Evolutionary conservation across 345 rosid species (phyloP).

Genomic region (Boechera stricta): DNA sequence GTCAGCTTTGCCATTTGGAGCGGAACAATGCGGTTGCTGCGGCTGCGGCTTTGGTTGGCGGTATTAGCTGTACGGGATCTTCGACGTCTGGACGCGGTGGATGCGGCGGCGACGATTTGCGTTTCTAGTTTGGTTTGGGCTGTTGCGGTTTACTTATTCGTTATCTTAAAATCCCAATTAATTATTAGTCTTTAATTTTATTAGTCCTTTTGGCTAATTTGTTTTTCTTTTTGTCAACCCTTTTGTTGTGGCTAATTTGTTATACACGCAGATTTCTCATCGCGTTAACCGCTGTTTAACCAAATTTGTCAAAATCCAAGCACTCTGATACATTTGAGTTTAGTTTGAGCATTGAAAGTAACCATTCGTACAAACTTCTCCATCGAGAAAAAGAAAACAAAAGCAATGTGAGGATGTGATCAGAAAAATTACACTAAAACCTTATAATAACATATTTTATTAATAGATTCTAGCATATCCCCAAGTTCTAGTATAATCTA

Average conservation of each 20-base stretch:
- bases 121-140: slow-evolving; percentile 25
- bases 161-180: slow-evolving; percentile 11
- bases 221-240: neutral
- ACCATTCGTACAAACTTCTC: neutral
- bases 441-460: neutral
- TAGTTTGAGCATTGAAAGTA: neutral
- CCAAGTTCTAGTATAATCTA: neutral
- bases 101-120: slow-evolving; percentile 22
- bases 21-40: slow-evolving; percentile 60
- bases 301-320: neutral
- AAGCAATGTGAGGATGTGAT: neutral
- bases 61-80: slow-evolving; percentile 34
- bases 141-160: slow-evolving; percentile 4
- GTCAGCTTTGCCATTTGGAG: slow-evolving; percentile 91
- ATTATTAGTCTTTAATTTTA: slow-evolving; percentile 2
- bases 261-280: slow-evolving; percentile 4
- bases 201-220: slow-evolving; percentile 15
- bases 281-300: neutral
- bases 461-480: neutral
- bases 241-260: slow-evolving; percentile 34
- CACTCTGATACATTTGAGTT: neutral
- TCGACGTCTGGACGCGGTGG: slow-evolving; percentile 38
- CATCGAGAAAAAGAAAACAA: neutral
- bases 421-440: neutral
- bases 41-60: slow-evolving; percentile 54